phyloP scores from a whole-genome alignment of 2,329 filamentous ascomycete species.

The Lasiodiplodia theobromae region DNA sequence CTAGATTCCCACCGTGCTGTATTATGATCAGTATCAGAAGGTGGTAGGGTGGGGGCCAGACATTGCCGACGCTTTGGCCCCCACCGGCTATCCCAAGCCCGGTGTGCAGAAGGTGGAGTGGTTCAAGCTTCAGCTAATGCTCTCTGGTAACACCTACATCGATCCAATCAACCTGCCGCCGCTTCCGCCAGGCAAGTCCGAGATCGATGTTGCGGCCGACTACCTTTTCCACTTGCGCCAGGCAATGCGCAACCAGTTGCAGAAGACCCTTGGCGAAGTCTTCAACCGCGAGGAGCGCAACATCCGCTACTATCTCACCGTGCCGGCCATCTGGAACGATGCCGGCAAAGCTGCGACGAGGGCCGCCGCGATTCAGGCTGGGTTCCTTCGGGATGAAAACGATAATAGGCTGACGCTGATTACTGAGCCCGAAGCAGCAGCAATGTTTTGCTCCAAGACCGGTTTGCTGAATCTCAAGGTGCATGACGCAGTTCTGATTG shows the following conservation, averaged over 20 bases:
- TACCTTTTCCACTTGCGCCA: constrained; percentile 98
- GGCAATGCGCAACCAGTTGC: constrained; percentile 93
- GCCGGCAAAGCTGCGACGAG: constrained; percentile 96
- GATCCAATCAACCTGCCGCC: constrained; percentile 98
- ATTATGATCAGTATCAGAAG: constrained; percentile 99
- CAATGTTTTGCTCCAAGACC: constrained; percentile 97
- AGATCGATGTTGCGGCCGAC: constrained; percentile 98
- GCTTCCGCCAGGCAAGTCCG: constrained; percentile 95
- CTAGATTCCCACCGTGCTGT: constrained; percentile 97
- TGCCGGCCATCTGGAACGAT: constrained; percentile 99
- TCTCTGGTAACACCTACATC: constrained; percentile 98
- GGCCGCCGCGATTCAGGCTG: constrained; percentile 94
- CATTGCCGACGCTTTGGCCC: constrained; percentile 94
- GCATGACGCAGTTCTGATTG: constrained; percentile 97
- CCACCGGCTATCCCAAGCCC: constrained; percentile 95
- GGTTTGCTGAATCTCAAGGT: constrained; percentile 95
- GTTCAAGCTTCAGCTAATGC: constrained; percentile 99
- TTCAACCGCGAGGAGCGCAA: constrained; percentile 98
- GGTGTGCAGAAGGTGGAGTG: constrained; percentile 99
- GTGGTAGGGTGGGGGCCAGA: constrained; percentile 99
- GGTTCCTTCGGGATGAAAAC: constrained; percentile 95
- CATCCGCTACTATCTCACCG: constrained; percentile 96
- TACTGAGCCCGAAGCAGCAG: constrained; percentile 95
- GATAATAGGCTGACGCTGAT: constrained; percentile 95
- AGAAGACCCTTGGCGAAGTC: constrained; percentile 96